Percentiles rank a stretch among this genome's conserved stretches.
Conservation (phyloP, 768 basidiomycete species). For the Leucocoprinus leucothites region DNA sequence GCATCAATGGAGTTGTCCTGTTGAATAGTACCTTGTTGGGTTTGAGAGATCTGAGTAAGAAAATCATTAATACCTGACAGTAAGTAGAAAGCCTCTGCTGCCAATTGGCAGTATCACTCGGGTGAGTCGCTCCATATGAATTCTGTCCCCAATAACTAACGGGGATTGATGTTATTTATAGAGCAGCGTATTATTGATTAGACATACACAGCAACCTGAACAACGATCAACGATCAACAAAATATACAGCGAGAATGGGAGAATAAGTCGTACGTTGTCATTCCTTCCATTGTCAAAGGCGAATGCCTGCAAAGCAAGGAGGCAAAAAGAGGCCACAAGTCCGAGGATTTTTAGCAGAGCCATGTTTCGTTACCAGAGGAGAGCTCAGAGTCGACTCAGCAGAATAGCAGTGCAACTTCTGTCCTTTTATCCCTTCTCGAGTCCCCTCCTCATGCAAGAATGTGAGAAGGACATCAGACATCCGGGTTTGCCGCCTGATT, state of each 20-base stretch:
- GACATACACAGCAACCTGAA: slow-evolving; percentile 27
- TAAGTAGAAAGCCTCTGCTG: slow-evolving; percentile 49
- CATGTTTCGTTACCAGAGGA: background rate
- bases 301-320: slow-evolving; percentile 1
- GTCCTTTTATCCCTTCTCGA: slow-evolving; percentile 1
- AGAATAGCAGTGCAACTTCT: background rate
- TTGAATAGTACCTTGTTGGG: slow-evolving; percentile 15
- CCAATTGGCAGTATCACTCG: slow-evolving; percentile 38
- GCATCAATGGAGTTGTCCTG: slow-evolving; percentile 55
- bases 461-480: background rate
- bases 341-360: background rate
- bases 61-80: slow-evolving; percentile 38
- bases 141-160: slow-evolving; percentile 56
- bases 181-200: too few species aligned
- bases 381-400: background rate
- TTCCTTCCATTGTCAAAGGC: slow-evolving; percentile 33
- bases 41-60: background rate
- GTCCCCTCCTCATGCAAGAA: background rate
- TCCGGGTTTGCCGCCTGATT: background rate
- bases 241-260: background rate
- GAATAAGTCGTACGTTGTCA: slow-evolving; percentile 30
- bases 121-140: slow-evolving; percentile 51
- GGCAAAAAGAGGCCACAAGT: slow-evolving; percentile 2
- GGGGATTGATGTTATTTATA: background rate
- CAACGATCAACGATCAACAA: background rate